phyloP scores from a whole-genome alignment of 1,139 yeast genomes.

The Petasospora rhodanensis region DNA sequence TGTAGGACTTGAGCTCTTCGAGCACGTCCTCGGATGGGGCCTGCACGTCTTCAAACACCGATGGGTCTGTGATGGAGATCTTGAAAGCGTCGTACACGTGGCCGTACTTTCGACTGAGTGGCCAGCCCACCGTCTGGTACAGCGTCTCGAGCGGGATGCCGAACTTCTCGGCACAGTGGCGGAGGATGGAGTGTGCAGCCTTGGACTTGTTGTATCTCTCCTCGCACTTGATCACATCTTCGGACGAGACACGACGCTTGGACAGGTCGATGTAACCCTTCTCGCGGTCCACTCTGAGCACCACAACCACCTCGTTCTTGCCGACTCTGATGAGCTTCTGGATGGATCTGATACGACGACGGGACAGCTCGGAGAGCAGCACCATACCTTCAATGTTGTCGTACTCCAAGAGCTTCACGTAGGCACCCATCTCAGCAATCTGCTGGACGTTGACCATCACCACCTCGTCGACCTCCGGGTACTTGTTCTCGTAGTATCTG shows the following conservation, averaged over 20 bases:
- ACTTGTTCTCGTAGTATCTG: slow-evolving; percentile 96
- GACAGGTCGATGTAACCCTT: slow-evolving; percentile 97
- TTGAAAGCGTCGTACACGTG: slow-evolving; percentile 98
- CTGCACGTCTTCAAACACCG: slow-evolving; percentile 75
- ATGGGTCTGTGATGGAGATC: slow-evolving; percentile 87
- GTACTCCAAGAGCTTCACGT: slow-evolving; percentile 90
- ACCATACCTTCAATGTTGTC: slow-evolving; percentile 99
- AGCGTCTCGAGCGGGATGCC: slow-evolving; percentile 79
- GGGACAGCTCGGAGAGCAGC: slow-evolving; percentile 86
- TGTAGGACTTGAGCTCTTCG: slow-evolving; percentile 79
- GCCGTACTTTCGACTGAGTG: slow-evolving; percentile 89
- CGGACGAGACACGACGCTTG: slow-evolving; percentile 97
- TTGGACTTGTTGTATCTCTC: slow-evolving; percentile 96
- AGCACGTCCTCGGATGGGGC: slow-evolving; percentile 60
- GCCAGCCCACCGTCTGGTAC: slow-evolving; percentile 94
- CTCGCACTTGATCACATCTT: slow-evolving; percentile 95
- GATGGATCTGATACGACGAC: slow-evolving; percentile 98
- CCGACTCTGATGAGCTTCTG: slow-evolving; percentile 98
- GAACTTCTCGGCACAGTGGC: slow-evolving; percentile 98
- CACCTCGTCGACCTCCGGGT: slow-evolving; percentile 98
- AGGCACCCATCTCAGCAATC: slow-evolving; percentile 97
- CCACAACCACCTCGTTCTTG: slow-evolving; percentile 97
- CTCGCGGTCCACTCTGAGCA: slow-evolving; percentile 97
- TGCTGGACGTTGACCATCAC: slow-evolving; percentile 99
- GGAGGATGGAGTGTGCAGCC: slow-evolving; percentile 93